Evolutionary conservation across 108 stramenopile genomes (phyloP).

Genomic region (Conticribra guillardii): DNA sequence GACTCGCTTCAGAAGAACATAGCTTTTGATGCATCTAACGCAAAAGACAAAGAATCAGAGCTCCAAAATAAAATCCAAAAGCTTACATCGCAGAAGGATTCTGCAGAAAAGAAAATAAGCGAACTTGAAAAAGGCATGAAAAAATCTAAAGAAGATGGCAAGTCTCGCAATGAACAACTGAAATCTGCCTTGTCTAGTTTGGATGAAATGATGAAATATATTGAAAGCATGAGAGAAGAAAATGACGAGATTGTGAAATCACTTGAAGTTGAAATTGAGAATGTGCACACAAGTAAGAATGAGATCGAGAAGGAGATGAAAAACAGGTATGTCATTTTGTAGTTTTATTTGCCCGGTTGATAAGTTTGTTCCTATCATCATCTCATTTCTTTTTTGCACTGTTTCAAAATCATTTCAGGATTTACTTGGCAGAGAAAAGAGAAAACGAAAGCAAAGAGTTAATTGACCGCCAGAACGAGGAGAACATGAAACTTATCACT

Average conservation of each 20-base stretch:
- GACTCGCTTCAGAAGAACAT: constrained; percentile 2
- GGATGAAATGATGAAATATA: constrained; percentile 53
- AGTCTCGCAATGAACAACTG: constrained; percentile 26
- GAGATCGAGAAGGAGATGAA: constrained; percentile 11
- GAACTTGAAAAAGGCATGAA: constrained; percentile 2
- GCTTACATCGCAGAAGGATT: constrained; percentile 6
- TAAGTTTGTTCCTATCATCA: too few species aligned
- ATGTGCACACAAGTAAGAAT: constrained; percentile 7
- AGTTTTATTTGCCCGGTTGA: neutral
- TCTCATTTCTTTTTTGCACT: too few species aligned
- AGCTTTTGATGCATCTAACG: neutral
- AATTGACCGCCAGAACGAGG: constrained; percentile 14
- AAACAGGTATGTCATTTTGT: constrained; percentile 1
- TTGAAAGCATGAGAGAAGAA: constrained; percentile 32
- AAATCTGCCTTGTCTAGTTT: constrained; percentile 31
- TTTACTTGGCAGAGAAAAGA: constrained; percentile 13
- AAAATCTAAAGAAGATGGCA: constrained; percentile 8
- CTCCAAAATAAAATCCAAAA: neutral
- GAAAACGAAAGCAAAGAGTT: constrained; percentile 11
- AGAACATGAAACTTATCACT: constrained; percentile 8
- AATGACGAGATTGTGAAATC: constrained; percentile 37
- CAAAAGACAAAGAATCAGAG: constrained; percentile 8
- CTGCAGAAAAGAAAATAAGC: neutral
- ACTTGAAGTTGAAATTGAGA: constrained; percentile 29
- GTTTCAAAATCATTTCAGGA: constrained; percentile 5